A percentile compares a stretch with the other conserved stretches of the same genome.
phyloP scores from a whole-genome alignment of 2,329 filamentous ascomycete species.

The Aspergillus sp. region DNA sequence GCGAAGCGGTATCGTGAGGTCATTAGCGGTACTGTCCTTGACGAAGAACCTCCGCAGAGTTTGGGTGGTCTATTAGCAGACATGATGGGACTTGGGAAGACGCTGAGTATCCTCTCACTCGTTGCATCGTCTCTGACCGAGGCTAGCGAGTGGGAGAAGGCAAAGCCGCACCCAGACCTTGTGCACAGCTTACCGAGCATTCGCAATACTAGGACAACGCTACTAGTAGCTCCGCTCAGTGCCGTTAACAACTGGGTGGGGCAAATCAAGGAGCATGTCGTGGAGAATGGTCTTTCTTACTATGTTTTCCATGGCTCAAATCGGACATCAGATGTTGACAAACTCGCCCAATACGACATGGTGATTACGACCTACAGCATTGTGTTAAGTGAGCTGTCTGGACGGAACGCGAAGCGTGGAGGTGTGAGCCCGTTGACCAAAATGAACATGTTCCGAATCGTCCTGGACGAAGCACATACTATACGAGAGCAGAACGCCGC shows the following conservation, averaged over 20 bases:
- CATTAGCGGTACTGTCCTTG: constrained; percentile 64
- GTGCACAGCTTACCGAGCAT: constrained; percentile 25
- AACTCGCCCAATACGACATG: constrained; percentile 67
- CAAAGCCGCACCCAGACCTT: constrained; percentile 40
- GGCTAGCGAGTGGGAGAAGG: constrained; percentile 54
- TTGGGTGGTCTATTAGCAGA: constrained; percentile 70
- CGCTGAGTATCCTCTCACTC: constrained; percentile 74
- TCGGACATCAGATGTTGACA: constrained; percentile 59
- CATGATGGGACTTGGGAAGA: constrained; percentile 87
- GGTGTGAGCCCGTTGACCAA: constrained; percentile 58
- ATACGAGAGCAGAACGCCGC: constrained; percentile 78
- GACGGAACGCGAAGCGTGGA: constrained; percentile 53
- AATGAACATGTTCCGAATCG: constrained; percentile 86
- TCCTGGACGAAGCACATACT: constrained; percentile 89
- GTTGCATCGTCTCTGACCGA: constrained; percentile 58
- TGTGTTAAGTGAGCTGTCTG: constrained; percentile 67
- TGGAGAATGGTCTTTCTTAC: constrained; percentile 55
- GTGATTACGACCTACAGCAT: constrained; percentile 92
- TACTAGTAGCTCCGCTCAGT: constrained; percentile 82
- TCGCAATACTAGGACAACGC: constrained; percentile 66
- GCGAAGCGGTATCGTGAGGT: constrained; percentile 67
- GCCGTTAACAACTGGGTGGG: constrained; percentile 92
- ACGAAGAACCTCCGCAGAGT: constrained; percentile 55
- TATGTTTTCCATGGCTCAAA: constrained; percentile 82
- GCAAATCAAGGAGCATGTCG: constrained; percentile 77